Conservation (phyloP, 345 rosid genomes). For the Syzygium grande region DNA sequence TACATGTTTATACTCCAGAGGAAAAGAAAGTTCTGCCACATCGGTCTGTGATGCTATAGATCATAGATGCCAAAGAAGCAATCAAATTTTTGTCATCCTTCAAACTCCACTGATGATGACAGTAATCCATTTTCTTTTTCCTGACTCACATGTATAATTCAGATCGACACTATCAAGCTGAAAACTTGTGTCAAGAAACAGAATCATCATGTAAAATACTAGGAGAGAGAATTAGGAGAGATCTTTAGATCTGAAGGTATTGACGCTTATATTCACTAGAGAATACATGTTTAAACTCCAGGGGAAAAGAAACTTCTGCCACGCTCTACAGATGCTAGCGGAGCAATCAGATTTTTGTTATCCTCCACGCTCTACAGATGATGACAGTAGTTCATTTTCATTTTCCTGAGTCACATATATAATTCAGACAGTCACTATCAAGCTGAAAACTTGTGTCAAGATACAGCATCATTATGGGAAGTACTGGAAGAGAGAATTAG, state of each 20-base stretch:
- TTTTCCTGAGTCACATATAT: no score
- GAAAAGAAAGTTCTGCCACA: neutral
- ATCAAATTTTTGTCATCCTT: neutral
- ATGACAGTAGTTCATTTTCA: neutral
- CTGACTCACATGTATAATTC: neutral
- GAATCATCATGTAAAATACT: neutral
- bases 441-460: neutral
- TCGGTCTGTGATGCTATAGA: neutral
- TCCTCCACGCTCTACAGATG: neutral
- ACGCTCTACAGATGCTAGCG: neutral
- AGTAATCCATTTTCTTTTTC: neutral
- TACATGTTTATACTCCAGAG: neutral
- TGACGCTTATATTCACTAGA: neutral
- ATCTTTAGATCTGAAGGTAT: neutral
- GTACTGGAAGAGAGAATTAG: neutral
- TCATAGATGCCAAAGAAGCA: neutral
- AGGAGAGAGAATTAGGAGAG: neutral
- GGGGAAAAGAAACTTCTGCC: neutral
- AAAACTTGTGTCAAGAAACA: neutral
- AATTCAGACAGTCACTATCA: neutral
- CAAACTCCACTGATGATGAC: neutral
- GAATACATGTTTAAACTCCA: neutral
- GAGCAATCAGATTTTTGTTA: neutral
- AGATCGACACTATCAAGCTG: neutral
- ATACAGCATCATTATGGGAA: neutral